phyloP scores from a whole-genome alignment of 306 rosid species.

The Prunus padus region DNA sequence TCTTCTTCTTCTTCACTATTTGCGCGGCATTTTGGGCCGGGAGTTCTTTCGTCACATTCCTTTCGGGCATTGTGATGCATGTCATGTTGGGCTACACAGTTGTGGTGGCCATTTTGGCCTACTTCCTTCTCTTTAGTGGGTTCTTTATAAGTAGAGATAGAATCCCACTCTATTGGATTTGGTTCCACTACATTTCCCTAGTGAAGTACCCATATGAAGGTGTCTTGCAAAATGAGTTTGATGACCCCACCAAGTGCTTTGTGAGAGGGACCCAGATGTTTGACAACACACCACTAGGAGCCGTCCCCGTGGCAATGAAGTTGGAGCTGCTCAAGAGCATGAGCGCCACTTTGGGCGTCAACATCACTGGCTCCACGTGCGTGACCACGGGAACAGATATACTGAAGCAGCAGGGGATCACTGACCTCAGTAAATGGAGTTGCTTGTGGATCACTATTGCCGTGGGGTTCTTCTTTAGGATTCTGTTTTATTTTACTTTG shows the following conservation, averaged over 20 bases:
- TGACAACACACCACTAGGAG: constrained; percentile 62
- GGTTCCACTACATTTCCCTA: constrained; percentile 83
- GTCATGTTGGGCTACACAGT: constrained; percentile 87
- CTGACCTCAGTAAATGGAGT: constrained; percentile 67
- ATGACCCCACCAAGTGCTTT: constrained; percentile 46
- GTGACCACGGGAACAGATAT: constrained; percentile 71
- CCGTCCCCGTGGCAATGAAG: constrained; percentile 47
- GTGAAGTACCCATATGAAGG: constrained; percentile 93
- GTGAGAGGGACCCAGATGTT: constrained; percentile 78
- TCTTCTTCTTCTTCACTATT: constrained; percentile 54
- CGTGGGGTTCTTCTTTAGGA: constrained; percentile 79
- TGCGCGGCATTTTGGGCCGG: constrained; percentile 80
- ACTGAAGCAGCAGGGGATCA: constrained; percentile 69
- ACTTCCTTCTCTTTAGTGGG: constrained; percentile 81
- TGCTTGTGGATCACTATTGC: constrained; percentile 76
- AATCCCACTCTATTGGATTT: constrained; percentile 76
- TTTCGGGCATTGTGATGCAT: constrained; percentile 74
- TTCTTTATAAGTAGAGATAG: constrained; percentile 75
- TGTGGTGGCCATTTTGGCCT: constrained; percentile 82
- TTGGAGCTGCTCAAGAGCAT: constrained; percentile 54
- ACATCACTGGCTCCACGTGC: constrained; percentile 57
- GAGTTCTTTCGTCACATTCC: constrained; percentile 80
- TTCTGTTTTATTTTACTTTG: constrained; percentile 64
- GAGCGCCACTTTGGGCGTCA: constrained; percentile 60
- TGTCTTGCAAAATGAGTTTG: constrained; percentile 76